Evolutionary conservation across 1,139 yeast genomes (phyloP), one percentile per base, ranked within the genome.

Genomic region (Saccharomyces hybrid): DNA sequence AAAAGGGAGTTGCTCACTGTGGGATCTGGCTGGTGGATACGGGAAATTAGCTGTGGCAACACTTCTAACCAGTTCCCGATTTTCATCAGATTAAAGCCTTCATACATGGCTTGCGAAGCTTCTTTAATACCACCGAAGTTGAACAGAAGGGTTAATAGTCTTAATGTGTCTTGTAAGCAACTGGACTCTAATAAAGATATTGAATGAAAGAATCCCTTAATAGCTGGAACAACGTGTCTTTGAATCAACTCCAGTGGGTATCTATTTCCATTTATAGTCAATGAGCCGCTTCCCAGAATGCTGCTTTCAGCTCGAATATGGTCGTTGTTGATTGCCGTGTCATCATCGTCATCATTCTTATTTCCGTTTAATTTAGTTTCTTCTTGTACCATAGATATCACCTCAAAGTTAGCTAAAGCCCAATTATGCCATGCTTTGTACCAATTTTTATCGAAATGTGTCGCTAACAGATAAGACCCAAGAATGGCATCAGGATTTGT

Each of bases 391-490:
- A 86, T 77, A 0, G 96, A 86, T 31, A 93, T 88, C 1, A 91
- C 97, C 67, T 91, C 97, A 69, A 90, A 95, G 70, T 95, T 95
- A 0, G 99, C 97, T 65, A 95, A 75, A 0, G 99, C 99, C 99
- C 99, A 95, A 67, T 90, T 91, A 67, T 95, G 99, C 99, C 99
- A 95, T 27, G 99, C 99, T 66, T 95, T 93, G 68, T 95, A 95
- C 97, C 99, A 95, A 47, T 81, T 81, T 51, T 81, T 79, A 68
- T 93, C 98, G 70, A 93, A 93, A 68, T 91, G 97, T 0, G 99
- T 93, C 0, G 99, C 98, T 60, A 93, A 77, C 56, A 91, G 75
- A 68, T 89, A 95, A 0, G 98, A 93, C 11, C 98, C 97, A 58
- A 95, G 75, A 60, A 95, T 89, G 0, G 91, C 84, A 61, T 87